A percentile compares a stretch with the other conserved stretches of the same genome.
Conservation (phyloP, 371 early-diverging fungal genomes). For the Apophysomyces trapeziformis region DNA sequence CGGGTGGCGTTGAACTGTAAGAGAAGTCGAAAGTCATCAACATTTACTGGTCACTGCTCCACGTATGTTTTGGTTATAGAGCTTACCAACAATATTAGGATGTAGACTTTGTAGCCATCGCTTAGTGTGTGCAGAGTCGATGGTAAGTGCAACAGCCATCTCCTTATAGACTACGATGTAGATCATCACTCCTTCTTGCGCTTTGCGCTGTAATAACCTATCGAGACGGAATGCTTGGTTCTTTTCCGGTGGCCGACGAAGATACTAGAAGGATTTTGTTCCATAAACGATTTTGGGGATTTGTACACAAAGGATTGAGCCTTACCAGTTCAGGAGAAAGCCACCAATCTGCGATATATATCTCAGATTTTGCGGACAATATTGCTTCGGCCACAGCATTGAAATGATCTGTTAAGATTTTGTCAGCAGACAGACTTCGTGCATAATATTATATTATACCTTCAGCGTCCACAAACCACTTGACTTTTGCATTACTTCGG, state of each 20-base stretch:
- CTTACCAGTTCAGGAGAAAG: slow-evolving; percentile 50
- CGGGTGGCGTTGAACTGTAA: slow-evolving; percentile 68
- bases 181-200: slow-evolving; percentile 88
- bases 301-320: background rate
- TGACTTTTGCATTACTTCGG: slow-evolving; percentile 64
- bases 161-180: slow-evolving; percentile 93
- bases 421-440: background rate
- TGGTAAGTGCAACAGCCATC: slow-evolving; percentile 76
- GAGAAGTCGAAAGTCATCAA: too few species aligned
- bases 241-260: slow-evolving; percentile 76
- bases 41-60: slow-evolving; percentile 21
- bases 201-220: slow-evolving; percentile 80
- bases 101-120: slow-evolving; percentile 75
- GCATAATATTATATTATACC: slow-evolving; percentile 20
- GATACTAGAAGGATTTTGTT: slow-evolving; percentile 49
- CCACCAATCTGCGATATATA: slow-evolving; percentile 74
- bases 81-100: slow-evolving; percentile 75
- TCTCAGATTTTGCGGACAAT: slow-evolving; percentile 69
- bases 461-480: slow-evolving; percentile 85
- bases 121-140: slow-evolving; percentile 85
- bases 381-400: slow-evolving; percentile 78
- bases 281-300: background rate
- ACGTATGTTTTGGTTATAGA: background rate
- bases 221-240: slow-evolving; percentile 83
- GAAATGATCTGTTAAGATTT: slow-evolving; percentile 68